Evolutionary conservation across 192 early-diverging fungal genomes (phyloP).

Genomic region (Globomyces pollinis-pini): DNA sequence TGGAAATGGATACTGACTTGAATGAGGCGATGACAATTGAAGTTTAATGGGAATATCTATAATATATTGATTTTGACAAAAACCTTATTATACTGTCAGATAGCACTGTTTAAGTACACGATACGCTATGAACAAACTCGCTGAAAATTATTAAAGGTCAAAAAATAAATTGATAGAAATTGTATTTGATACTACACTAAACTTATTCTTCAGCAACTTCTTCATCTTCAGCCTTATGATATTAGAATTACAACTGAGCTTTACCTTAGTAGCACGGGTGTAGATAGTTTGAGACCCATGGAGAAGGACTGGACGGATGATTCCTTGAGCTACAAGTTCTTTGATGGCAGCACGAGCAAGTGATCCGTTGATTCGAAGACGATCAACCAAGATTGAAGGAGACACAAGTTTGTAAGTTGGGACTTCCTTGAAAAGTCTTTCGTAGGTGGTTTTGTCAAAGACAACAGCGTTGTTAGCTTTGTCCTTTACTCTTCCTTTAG

Average conservation of each 20-base stretch:
- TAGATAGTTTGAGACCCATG: slow-evolving; percentile 80
- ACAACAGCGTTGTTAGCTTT: slow-evolving; percentile 99
- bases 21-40: no score
- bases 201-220: slow-evolving; percentile 6
- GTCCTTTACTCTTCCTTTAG: slow-evolving; percentile 99
- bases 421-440: slow-evolving; percentile 99
- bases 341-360: slow-evolving; percentile 91
- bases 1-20: not conserved
- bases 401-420: slow-evolving; percentile 99
- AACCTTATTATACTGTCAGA: no score
- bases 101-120: no score
- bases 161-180: no score
- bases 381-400: slow-evolving; percentile 96
- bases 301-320: slow-evolving; percentile 83
- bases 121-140: no score
- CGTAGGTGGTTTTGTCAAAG: slow-evolving; percentile 95
- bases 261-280: slow-evolving; percentile 50
- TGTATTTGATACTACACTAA: slow-evolving; percentile 11
- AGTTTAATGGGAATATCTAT: no score
- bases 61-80: no score
- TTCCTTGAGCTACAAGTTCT: slow-evolving; percentile 84
- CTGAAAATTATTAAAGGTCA: not conserved
- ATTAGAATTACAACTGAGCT: slow-evolving; percentile 5
- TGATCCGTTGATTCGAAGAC: slow-evolving; percentile 95
- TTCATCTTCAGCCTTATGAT: slow-evolving; percentile 11